Evolutionary conservation across 2,329 filamentous ascomycete species (phyloP).

Genomic region (Rugonectria rugulosa): DNA sequence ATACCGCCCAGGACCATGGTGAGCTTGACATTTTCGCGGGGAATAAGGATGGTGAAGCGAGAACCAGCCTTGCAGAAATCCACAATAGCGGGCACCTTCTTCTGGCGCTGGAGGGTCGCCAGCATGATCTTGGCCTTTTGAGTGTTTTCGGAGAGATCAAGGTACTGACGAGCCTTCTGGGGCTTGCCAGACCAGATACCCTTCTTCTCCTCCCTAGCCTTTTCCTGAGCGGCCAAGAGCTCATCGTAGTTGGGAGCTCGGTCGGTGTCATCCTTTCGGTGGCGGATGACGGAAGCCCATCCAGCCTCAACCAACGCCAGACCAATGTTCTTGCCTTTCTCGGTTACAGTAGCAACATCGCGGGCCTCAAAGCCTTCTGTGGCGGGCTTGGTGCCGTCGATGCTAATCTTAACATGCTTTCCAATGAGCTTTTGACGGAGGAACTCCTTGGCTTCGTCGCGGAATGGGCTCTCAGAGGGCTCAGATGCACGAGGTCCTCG

Average conservation of each 20-base stretch:
- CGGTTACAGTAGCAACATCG: constrained; percentile 88
- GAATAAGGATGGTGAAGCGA: constrained; percentile 89
- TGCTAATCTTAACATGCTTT: constrained; percentile 88
- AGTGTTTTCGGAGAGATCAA: constrained; percentile 89
- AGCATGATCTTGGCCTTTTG: constrained; percentile 97
- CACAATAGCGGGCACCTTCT: constrained; percentile 90
- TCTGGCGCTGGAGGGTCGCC: constrained; percentile 85
- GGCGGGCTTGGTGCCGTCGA: constrained; percentile 91
- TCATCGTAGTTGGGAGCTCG: constrained; percentile 94
- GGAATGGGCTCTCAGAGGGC: constrained; percentile 85
- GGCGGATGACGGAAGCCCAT: constrained; percentile 92
- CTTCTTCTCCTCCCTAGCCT: constrained; percentile 85
- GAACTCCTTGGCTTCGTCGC: constrained; percentile 95
- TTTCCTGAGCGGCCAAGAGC: constrained; percentile 79
- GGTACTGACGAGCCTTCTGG: constrained; percentile 80
- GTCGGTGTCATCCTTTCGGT: constrained; percentile 93
- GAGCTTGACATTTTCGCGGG: constrained; percentile 91
- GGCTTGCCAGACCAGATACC: constrained; percentile 95
- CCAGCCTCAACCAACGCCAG: constrained; percentile 88
- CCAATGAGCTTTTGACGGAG: constrained; percentile 92
- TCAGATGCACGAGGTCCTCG: constrained; percentile 91
- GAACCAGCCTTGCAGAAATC: constrained; percentile 99
- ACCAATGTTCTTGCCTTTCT: constrained; percentile 87
- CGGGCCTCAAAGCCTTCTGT: constrained; percentile 92
- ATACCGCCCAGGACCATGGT: constrained; percentile 95